These are phyloP conservation scores for Colletotrichum tofieldiae DNA, from an alignment of 2,329 filamentous ascomycete genomes.

Conservation along the genomic window DNA sequence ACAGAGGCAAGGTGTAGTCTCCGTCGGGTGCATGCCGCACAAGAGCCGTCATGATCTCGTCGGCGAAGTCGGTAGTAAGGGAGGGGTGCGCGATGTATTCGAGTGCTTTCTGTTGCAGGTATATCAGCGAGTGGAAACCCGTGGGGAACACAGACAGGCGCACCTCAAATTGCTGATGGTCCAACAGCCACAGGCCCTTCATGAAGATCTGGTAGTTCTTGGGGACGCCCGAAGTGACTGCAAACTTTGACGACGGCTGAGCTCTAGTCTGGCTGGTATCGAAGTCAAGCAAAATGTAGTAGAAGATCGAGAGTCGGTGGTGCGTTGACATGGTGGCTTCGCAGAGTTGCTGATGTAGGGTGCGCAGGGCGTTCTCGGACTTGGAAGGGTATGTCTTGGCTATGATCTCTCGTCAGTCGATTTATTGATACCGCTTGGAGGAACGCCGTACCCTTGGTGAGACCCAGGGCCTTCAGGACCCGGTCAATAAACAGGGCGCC, in stretches of 20 bases:
- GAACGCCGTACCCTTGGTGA: conserved; percentile 74
- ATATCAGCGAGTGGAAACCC: background rate
- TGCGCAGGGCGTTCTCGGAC: conserved; percentile 76
- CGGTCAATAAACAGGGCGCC: conserved; percentile 86
- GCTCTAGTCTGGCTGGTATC: conserved; percentile 68
- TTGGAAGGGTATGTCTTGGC: conserved; percentile 82
- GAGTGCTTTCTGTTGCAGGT: conserved; percentile 70
- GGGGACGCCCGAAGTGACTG: conserved; percentile 76
- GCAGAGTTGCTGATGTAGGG: conserved; percentile 80
- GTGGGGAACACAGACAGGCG: conserved; percentile 17
- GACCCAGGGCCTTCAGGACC: conserved; percentile 78
- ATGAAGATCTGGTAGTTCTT: conserved; percentile 85
- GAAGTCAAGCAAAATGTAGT: conserved; percentile 86
- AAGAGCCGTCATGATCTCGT: conserved; percentile 83
- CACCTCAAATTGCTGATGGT: conserved; percentile 79
- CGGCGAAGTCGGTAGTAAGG: conserved; percentile 84
- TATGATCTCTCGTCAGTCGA: conserved; percentile 44
- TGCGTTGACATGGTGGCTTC: conserved; percentile 76
- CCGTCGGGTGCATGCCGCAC: conserved; percentile 72
- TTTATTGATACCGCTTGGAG: background rate
- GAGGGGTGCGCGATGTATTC: conserved; percentile 86
- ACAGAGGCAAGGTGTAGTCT: conserved; percentile 78
- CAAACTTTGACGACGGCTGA: conserved; percentile 71
- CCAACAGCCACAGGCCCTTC: conserved; percentile 86
- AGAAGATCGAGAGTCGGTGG: conserved; percentile 87